These are phyloP conservation scores for Rhododendron molle DNA, from an alignment of 148 eudicot genomes.

Conservation along the genomic window DNA sequence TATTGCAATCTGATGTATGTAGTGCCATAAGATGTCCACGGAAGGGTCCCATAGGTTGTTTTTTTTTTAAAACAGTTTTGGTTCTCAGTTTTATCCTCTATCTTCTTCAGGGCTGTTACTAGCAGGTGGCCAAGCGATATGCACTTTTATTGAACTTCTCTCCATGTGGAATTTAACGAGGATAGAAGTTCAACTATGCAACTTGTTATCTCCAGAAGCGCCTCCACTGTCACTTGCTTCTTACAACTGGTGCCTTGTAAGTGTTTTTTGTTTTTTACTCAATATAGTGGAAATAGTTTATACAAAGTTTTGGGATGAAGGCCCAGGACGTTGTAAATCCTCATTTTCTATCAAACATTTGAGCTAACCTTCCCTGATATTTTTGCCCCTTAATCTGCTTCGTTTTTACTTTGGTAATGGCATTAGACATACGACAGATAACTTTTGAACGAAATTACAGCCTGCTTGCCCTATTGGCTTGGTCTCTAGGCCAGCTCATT, in stretches of 20 bases:
- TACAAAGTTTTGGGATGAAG: neutral
- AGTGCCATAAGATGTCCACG: neutral
- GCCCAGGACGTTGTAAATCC: neutral
- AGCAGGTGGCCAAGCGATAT: slow-evolving; percentile 53
- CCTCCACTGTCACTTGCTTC: slow-evolving; percentile 82
- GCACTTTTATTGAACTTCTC: slow-evolving; percentile 74
- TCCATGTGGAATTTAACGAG: slow-evolving; percentile 98
- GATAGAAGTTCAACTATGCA: slow-evolving; percentile 87
- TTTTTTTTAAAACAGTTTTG: neutral
- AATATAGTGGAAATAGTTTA: neutral
- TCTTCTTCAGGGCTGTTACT: slow-evolving; percentile 51
- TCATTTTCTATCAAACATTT: neutral
- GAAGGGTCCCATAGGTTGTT: neutral
- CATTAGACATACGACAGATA: neutral
- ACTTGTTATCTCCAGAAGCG: slow-evolving; percentile 89
- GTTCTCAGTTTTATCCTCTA: neutral
- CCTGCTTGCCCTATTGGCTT: neutral
- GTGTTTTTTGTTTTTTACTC: slow-evolving; percentile 20
- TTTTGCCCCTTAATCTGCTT: neutral
- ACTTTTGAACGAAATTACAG: neutral
- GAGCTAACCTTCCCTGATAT: neutral
- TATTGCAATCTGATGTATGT: neutral
- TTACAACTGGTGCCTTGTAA: slow-evolving; percentile 91
- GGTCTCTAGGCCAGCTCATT: neutral
- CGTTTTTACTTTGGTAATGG: neutral